Percentiles rank a stretch among this genome's conserved stretches.
phyloP scores from a whole-genome alignment of 768 basidiomycete species.

The Tylopilus rubrobrunneus region DNA sequence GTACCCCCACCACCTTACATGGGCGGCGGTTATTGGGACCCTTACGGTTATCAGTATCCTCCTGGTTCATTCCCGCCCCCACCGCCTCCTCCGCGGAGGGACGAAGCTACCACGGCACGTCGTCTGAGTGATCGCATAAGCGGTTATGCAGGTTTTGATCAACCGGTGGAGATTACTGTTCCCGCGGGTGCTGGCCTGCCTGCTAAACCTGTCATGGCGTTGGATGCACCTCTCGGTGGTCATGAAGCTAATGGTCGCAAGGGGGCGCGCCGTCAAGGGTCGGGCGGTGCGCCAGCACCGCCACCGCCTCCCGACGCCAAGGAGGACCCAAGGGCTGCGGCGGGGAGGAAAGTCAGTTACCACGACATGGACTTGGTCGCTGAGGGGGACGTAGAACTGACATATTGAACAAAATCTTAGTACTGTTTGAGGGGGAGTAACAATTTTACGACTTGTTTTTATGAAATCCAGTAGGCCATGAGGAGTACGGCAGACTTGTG shows the following conservation, averaged over 20 bases:
- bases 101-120: conserved; percentile 55
- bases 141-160: conserved; percentile 58
- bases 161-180: conserved; percentile 39
- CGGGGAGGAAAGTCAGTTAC: conserved; percentile 87
- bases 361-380: conserved; percentile 95
- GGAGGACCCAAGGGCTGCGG: conserved; percentile 89
- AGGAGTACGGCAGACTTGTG: conserved; percentile 25
- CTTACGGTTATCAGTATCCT: conserved; percentile 40
- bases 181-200: conserved; percentile 74
- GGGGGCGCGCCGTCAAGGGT: conserved; percentile 36
- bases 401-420: conserved; percentile 31
- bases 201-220: conserved; percentile 64
- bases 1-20: conserved; percentile 38
- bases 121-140: conserved; percentile 79
- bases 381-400: conserved; percentile 67
- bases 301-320: conserved; percentile 86
- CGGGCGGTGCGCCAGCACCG: conserved; percentile 53
- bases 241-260: conserved; percentile 32
- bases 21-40: conserved; percentile 42
- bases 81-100: conserved; percentile 48
- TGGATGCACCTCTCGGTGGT: conserved; percentile 48
- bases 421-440: conserved; percentile 20
- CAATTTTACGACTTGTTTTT: conserved; percentile 14
- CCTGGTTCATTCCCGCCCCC: conserved; percentile 34
- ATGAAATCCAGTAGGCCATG: conserved; percentile 31